Percentiles rank a stretch among this genome's conserved stretches.
phyloP scores from a whole-genome alignment of 371 early-diverging fungal species.

The Haplosporangium sp. region DNA sequence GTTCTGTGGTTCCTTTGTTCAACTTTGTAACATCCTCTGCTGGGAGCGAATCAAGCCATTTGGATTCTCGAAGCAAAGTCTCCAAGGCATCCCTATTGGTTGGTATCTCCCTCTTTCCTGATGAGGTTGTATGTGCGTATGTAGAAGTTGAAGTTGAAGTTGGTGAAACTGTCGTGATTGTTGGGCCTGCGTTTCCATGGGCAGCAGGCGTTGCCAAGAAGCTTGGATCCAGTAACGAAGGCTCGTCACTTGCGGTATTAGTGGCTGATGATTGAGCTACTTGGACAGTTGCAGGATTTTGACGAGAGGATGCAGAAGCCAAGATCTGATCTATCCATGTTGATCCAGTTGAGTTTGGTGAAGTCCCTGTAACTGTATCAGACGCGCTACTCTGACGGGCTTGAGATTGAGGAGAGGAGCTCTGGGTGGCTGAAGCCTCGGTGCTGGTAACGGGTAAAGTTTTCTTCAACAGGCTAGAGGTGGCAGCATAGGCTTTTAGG shows the following conservation, averaged over 20 bases:
- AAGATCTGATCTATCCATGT: slow-evolving; percentile 47
- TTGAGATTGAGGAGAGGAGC: background rate
- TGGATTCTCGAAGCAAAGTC: slow-evolving; percentile 38
- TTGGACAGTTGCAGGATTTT: slow-evolving; percentile 3
- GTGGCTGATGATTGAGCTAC: background rate
- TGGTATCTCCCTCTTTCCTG: slow-evolving; percentile 1
- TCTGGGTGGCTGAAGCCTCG: background rate
- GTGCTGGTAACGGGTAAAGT: background rate
- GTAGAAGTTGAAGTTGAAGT: background rate
- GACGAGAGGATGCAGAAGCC: slow-evolving; percentile 6
- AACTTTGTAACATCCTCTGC: slow-evolving; percentile 43
- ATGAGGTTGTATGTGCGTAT: slow-evolving; percentile 1
- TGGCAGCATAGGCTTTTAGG: slow-evolving; percentile 44
- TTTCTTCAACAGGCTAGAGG: slow-evolving; percentile 41
- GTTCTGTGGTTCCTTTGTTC: slow-evolving; percentile 26
- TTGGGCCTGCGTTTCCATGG: slow-evolving; percentile 33
- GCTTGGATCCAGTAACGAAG: slow-evolving; percentile 33
- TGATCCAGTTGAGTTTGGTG: background rate
- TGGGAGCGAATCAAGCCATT: slow-evolving; percentile 44
- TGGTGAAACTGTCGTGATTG: slow-evolving; percentile 18
- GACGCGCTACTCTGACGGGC: background rate
- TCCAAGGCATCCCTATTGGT: slow-evolving; percentile 41
- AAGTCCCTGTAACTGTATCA: background rate
- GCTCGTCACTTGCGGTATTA: slow-evolving; percentile 4
- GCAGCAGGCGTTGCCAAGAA: slow-evolving; percentile 49